Conservation (phyloP, 1,139 yeast genomes). For the Blastobotrys elegans region DNA sequence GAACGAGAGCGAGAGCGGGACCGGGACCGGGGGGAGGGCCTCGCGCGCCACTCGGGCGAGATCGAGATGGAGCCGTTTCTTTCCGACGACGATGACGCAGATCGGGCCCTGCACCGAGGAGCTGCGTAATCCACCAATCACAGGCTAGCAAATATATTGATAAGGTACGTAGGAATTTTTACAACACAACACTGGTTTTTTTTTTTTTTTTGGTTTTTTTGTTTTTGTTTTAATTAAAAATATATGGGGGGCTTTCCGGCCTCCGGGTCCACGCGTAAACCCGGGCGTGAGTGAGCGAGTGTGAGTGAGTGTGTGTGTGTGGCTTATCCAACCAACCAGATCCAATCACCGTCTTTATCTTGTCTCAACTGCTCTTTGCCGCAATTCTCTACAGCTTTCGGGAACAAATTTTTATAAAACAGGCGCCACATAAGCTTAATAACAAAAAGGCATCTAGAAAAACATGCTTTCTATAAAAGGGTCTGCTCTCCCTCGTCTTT, state of each 20-base stretch:
- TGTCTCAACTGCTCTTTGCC: too few relatives aligned
- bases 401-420: too few relatives aligned
- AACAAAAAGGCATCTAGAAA: too few relatives aligned
- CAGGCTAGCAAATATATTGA: background rate
- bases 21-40: background rate
- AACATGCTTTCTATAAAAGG: background rate
- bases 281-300: too few relatives aligned
- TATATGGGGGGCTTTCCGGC: too few relatives aligned
- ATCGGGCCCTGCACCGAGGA: background rate
- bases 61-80: conserved; percentile 16
- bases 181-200: too few relatives aligned
- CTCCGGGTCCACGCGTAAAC: too few relatives aligned
- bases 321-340: conserved; percentile 1
- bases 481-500: background rate
- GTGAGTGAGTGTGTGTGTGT: too few relatives aligned
- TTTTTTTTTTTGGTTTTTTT: too few relatives aligned
- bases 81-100: conserved; percentile 12
- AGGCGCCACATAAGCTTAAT: too few relatives aligned
- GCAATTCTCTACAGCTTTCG: background rate
- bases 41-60: conserved; percentile 5
- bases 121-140: background rate
- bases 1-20: background rate
- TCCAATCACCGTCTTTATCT: background rate
- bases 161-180: too few relatives aligned
- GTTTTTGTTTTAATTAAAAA: too few relatives aligned